Conservation (phyloP, 208 protist species). For the Borovskyia barvae region DNA sequence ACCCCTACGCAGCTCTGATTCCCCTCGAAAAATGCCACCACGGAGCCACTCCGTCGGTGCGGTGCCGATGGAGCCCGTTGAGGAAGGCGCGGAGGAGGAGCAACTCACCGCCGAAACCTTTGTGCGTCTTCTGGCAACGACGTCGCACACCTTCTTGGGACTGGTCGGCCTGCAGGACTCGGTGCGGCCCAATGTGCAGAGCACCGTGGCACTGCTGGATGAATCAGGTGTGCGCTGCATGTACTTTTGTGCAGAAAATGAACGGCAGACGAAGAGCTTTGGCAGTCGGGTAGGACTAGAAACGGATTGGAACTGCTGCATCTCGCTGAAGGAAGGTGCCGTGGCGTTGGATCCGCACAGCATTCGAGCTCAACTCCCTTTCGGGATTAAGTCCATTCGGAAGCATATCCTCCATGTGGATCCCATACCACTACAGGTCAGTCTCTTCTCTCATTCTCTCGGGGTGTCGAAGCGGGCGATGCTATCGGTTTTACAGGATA, state of each 20-base stretch:
- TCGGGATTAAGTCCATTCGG: constrained; percentile 92
- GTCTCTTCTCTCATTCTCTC: constrained; percentile 92
- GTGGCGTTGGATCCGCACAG: constrained; percentile 78
- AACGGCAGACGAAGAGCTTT: constrained; percentile 89
- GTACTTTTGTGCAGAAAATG: constrained; percentile 85
- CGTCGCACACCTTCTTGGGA: constrained; percentile 85
- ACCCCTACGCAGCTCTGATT: constrained; percentile 15
- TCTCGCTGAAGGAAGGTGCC: constrained; percentile 87
- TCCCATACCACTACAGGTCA: constrained; percentile 94
- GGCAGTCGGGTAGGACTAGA: constrained; percentile 89
- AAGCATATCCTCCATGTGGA: constrained; percentile 93
- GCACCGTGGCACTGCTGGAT: constrained; percentile 69
- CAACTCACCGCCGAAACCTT: constrained; percentile 53
- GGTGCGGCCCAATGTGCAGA: constrained; percentile 80
- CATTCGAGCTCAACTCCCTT: constrained; percentile 92
- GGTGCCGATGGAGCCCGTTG: constrained; percentile 25
- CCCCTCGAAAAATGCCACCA: constrained; percentile 11
- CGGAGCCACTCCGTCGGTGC: constrained; percentile 37
- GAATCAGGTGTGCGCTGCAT: constrained; percentile 94
- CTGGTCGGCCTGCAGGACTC: constrained; percentile 87
- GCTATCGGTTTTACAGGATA: constrained; percentile 93
- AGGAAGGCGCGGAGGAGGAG: constrained; percentile 54
- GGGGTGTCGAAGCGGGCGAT: constrained; percentile 85
- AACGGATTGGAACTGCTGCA: constrained; percentile 96
- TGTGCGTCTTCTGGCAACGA: constrained; percentile 63